phyloP scores from a whole-genome alignment of 2,329 filamentous ascomycete species.

The Colletotrichum destructivum region DNA sequence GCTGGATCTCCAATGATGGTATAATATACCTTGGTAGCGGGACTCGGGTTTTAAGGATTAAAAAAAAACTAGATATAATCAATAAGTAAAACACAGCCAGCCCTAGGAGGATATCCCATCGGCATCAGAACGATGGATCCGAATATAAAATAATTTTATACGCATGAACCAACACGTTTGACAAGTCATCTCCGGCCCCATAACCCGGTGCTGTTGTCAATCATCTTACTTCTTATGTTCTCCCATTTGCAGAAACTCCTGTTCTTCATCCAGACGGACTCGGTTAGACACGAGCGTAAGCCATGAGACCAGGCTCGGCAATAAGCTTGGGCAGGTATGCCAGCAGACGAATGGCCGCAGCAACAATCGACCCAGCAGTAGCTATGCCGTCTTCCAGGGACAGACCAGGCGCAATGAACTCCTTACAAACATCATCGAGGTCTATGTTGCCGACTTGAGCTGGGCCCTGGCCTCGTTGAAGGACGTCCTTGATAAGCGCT shows the following conservation, averaged over 20 bases:
- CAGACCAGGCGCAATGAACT: constrained; percentile 31
- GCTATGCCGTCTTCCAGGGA: constrained; percentile 29
- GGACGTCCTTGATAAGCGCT: constrained; percentile 58
- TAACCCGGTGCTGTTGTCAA: background rate
- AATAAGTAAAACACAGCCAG: too few species aligned
- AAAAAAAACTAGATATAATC: background rate
- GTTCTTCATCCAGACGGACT: accelerated
- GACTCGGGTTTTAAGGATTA: too few species aligned
- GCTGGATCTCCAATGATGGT: background rate
- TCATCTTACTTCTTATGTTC: too few species aligned
- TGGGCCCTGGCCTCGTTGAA: constrained; percentile 15
- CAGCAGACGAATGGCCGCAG: constrained; percentile 21
- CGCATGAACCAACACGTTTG: background rate
- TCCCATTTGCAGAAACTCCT: too few species aligned
- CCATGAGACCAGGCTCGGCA: constrained; percentile 29
- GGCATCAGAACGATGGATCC: too few species aligned
- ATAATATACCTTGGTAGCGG: too few species aligned
- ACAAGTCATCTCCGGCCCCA: background rate
- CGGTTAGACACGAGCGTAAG: background rate
- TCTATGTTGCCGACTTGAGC: constrained; percentile 20
- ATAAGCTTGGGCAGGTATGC: constrained; percentile 30
- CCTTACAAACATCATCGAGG: constrained; percentile 23
- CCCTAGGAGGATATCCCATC: too few species aligned
- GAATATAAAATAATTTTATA: background rate
- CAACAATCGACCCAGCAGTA: constrained; percentile 19